phyloP scores from a whole-genome alignment of 73 alveolate species.

The Paramecium sonneborni region DNA sequence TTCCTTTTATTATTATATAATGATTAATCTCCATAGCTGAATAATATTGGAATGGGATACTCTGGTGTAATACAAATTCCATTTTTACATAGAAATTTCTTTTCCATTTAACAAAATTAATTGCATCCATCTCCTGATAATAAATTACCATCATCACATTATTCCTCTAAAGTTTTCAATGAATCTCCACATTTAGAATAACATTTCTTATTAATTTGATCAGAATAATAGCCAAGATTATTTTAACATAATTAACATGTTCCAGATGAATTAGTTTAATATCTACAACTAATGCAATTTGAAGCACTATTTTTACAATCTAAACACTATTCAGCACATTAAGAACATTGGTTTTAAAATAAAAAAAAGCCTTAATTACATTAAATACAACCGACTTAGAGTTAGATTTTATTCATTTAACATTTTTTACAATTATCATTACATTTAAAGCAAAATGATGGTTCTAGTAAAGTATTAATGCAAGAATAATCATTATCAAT shows the following conservation, averaged over 20 bases:
- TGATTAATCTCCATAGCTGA: background rate
- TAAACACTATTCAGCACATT: background rate
- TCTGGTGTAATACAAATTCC: background rate
- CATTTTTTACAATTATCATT: background rate
- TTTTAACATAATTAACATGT: background rate
- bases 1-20: background rate
- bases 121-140: background rate
- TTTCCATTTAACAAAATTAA: background rate
- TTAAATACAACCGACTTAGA: background rate
- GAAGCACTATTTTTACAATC: background rate
- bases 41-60: background rate
- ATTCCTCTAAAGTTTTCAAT: background rate
- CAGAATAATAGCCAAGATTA: background rate
- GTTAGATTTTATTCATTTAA: background rate
- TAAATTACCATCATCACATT: slow-evolving; percentile 13
- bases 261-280: background rate
- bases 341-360: background rate
- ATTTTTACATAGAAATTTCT: background rate
- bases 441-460: background rate
- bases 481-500: background rate
- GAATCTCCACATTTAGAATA: background rate
- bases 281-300: background rate
- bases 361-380: background rate
- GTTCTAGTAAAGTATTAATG: background rate
- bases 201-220: background rate